Evolutionary conservation across 352 stramenopile species (phyloP).

Genomic region (Pythium scleroteichum): DNA sequence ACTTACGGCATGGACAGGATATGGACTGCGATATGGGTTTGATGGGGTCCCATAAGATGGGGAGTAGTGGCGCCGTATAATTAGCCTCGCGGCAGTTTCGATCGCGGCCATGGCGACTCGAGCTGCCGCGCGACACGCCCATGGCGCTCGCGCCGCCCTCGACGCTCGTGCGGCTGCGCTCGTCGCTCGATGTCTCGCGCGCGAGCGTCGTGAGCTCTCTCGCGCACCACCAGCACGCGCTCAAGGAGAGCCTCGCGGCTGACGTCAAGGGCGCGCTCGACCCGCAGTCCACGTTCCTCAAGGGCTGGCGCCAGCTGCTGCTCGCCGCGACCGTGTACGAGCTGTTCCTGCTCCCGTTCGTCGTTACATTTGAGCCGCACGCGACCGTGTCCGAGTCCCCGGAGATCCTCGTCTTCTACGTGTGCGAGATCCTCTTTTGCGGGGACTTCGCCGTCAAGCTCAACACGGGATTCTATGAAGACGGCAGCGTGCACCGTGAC

Average conservation of each 20-base stretch:
- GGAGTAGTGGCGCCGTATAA: too few relatives aligned
- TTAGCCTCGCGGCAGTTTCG: too few relatives aligned
- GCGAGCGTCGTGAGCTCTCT: conserved; percentile 12
- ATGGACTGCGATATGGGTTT: too few relatives aligned
- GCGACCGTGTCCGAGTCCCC: conserved; percentile 2
- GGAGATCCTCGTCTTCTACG: conserved; percentile 37
- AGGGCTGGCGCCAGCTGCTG: conserved; percentile 53
- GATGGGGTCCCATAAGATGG: too few relatives aligned
- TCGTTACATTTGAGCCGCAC: conserved; percentile 43
- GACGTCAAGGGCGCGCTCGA: conserved; percentile 36
- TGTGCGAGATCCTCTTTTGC: conserved; percentile 44
- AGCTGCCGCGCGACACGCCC: too few relatives aligned
- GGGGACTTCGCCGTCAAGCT: conserved; percentile 58
- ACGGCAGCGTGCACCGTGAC: conserved; percentile 41
- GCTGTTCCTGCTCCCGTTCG: conserved; percentile 46
- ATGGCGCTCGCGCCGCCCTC: not conserved
- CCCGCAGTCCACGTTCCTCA: conserved; percentile 43
- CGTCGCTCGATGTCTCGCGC: conserved; percentile 24
- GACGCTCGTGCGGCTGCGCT: conserved; percentile 16
- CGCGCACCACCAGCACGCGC: conserved; percentile 10
- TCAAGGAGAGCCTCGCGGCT: conserved; percentile 9
- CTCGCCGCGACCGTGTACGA: conserved; percentile 47
- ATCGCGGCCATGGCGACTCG: too few relatives aligned
- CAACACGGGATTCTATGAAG: conserved; percentile 54
- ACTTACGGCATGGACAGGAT: too few relatives aligned